Evolutionary conservation across 257 asterid species (phyloP).

Genomic region (Capsicum baccatum): DNA sequence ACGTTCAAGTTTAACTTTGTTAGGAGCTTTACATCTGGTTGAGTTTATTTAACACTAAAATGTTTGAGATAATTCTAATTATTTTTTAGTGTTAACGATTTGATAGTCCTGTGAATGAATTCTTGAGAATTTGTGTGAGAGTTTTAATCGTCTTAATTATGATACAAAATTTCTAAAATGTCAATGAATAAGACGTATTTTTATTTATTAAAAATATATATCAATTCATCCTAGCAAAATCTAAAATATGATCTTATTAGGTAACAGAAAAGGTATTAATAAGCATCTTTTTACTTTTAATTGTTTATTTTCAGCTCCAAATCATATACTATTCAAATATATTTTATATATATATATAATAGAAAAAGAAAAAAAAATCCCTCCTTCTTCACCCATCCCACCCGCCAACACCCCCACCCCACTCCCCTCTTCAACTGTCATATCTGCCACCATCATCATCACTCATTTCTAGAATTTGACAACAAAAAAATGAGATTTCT

Average conservation of each 20-base stretch:
- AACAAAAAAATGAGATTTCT: no score
- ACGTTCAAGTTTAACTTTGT: neutral
- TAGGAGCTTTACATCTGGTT: neutral
- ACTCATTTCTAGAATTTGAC: no score
- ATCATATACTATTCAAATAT: no score
- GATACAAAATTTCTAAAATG: neutral
- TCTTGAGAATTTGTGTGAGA: neutral
- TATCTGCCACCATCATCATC: no score
- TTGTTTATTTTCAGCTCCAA: neutral
- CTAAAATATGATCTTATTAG: neutral
- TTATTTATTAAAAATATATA: neutral
- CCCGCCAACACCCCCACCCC: no score
- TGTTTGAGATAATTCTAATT: neutral
- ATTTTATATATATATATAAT: no score
- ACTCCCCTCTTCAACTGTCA: no score
- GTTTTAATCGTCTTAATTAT: neutral
- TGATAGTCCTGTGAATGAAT: neutral
- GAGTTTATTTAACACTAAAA: neutral
- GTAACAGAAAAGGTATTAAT: neutral
- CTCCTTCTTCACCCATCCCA: no score
- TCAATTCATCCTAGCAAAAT: neutral
- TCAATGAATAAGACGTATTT: neutral
- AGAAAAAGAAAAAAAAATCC: no score
- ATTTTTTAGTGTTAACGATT: neutral
- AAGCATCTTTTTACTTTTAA: neutral